These are phyloP conservation scores for Xylaria hypoxylon DNA, from an alignment of 2,329 filamentous ascomycete species.

Conservation along the genomic window DNA sequence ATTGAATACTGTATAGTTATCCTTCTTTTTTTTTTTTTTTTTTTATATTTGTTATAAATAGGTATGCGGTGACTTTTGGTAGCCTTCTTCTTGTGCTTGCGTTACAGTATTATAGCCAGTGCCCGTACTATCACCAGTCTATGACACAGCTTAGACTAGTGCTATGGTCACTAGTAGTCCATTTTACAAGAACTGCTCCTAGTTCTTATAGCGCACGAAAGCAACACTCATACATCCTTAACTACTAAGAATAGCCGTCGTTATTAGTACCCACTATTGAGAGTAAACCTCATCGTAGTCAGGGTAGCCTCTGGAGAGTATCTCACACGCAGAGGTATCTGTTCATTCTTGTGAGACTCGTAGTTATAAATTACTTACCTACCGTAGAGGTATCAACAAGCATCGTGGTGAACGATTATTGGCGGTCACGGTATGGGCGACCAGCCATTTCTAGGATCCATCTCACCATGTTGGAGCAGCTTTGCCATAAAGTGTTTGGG, in stretches of 20 bases:
- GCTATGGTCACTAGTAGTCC: not conserved
- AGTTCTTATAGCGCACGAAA: not conserved
- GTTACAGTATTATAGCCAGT: not conserved
- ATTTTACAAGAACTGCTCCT: not conserved
- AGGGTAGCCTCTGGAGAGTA: not conserved
- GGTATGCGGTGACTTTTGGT: too few relatives aligned
- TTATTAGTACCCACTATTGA: not conserved
- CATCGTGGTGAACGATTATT: not conserved
- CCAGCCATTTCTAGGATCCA: slow-evolving; percentile 2
- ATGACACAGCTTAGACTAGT: not conserved
- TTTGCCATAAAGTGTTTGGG: not conserved
- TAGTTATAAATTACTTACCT: slow-evolving; percentile 12
- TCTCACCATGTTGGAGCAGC: not conserved
- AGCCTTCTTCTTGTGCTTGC: not conserved
- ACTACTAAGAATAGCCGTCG: not conserved
- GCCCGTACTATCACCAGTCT: not conserved
- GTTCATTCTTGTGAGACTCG: not conserved
- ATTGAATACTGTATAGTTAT: too few relatives aligned
- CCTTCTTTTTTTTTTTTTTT: too few relatives aligned
- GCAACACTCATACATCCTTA: not conserved
- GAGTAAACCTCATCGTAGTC: not conserved
- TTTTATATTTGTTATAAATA: too few relatives aligned
- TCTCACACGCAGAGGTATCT: slow-evolving; percentile 4
- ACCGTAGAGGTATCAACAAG: not conserved
- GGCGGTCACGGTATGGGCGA: not conserved